These are phyloP conservation scores for Lodderomyces orthopsilosis DNA, from an alignment of 1,139 yeast species.

Conservation along the genomic window DNA sequence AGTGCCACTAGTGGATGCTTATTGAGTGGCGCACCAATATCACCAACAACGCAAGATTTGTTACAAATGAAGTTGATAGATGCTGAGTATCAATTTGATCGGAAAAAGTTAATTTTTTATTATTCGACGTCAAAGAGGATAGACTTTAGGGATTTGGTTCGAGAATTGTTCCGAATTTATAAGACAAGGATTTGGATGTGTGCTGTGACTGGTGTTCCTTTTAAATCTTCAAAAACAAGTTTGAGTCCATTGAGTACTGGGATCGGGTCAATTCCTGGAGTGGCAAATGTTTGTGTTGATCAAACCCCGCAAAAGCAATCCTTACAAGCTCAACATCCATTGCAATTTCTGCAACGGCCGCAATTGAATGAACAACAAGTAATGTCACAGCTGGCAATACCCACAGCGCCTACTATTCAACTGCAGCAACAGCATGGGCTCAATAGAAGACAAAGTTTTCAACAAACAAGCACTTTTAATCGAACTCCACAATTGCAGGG, in stretches of 20 bases:
- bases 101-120: slow-evolving; percentile 89
- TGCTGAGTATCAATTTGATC: slow-evolving; percentile 95
- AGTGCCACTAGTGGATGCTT: slow-evolving; percentile 25
- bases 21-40: slow-evolving; percentile 12
- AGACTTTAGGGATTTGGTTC: slow-evolving; percentile 88
- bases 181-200: slow-evolving; percentile 98
- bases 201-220: slow-evolving; percentile 56
- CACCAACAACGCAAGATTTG: slow-evolving; percentile 21
- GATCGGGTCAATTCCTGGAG: not conserved
- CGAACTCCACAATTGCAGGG: not conserved
- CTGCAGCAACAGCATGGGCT: slow-evolving; percentile 10
- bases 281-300: slow-evolving; percentile 1
- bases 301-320: slow-evolving; percentile 10
- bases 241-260: slow-evolving; percentile 10
- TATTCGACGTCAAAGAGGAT: slow-evolving; percentile 73
- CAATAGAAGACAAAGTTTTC: slow-evolving; percentile 13
- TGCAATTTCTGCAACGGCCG: slow-evolving; percentile 1
- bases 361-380: not conserved
- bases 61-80: slow-evolving; percentile 51
- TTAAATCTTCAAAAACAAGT: slow-evolving; percentile 14
- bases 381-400: not conserved
- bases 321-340: not conserved
- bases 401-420: slow-evolving; percentile 7
- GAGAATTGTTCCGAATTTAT: slow-evolving; percentile 87
- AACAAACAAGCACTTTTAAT: slow-evolving; percentile 5